Evolutionary conservation across 202 grass and related monocot species (phyloP).

Genomic region (Eragrostis tef): DNA sequence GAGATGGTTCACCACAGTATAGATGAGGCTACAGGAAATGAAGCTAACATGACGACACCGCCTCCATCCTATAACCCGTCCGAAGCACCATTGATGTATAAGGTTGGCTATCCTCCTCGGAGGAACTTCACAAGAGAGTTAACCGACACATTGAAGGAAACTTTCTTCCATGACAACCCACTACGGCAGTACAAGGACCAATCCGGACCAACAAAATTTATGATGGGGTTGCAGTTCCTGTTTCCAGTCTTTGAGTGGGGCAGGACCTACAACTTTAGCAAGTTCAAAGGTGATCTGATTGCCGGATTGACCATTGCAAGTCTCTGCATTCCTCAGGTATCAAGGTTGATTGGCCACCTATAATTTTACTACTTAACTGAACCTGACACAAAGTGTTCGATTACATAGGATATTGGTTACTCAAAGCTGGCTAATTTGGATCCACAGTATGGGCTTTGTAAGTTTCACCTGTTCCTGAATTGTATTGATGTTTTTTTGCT

Average conservation of each 20-base stretch:
- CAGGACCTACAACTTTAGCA: slow-evolving; percentile 67
- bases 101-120: slow-evolving; percentile 71
- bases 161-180: slow-evolving; percentile 82
- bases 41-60: slow-evolving; percentile 38
- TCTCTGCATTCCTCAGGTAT: slow-evolving; percentile 97
- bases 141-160: slow-evolving; percentile 65
- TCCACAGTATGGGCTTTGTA: slow-evolving; percentile 85
- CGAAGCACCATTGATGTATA: slow-evolving; percentile 52
- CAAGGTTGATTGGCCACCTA: slow-evolving; percentile 4
- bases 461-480: slow-evolving; percentile 40
- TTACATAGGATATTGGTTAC: slow-evolving; percentile 87
- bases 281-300: slow-evolving; percentile 89
- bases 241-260: slow-evolving; percentile 87
- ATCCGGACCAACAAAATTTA: slow-evolving; percentile 55
- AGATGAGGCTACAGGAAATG: slow-evolving; percentile 43
- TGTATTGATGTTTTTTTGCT: neutral
- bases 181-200: slow-evolving; percentile 70
- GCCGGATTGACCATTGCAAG: slow-evolving; percentile 94
- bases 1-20: slow-evolving; percentile 49
- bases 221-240: slow-evolving; percentile 66
- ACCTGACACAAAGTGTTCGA: slow-evolving; percentile 32
- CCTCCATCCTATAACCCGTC: slow-evolving; percentile 32
- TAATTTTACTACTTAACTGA: slow-evolving; percentile 30
- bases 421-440: slow-evolving; percentile 93
- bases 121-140: slow-evolving; percentile 67